Base-by-base conservation (phyloP, 2,329 filamentous ascomycete species). In the Tolypocladium tropicale region DNA sequence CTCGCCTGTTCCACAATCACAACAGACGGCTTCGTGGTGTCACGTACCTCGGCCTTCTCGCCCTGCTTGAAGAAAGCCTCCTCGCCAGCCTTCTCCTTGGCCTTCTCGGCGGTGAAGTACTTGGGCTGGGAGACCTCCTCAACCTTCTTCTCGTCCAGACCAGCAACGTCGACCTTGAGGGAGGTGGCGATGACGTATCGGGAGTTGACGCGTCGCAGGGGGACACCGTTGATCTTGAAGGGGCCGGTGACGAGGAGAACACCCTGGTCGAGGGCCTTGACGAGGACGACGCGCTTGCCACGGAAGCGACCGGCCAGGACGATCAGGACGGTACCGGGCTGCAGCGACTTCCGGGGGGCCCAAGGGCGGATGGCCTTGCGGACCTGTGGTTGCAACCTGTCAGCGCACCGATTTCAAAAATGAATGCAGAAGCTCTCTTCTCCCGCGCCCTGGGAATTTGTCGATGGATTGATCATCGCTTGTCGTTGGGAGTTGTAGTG, bases 151-250 rank as follows among this genome's bases (percentile, higher is more conserved):
- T 88, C 71, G 78, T 97, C 93, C 69, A 99, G 79, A 72, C 90
- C 90, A 65, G 82, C 80, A 71, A 99, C 77, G 75, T 93, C 87
- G 72, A 95, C 83, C 78, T 87, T 89, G 74, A 86, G 85, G 70
- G 87, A 90, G 71, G 90, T 95, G 73, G 89, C 90, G 75, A 95
- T 95, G 74, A 95, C 90, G 79, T 94, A 95, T 78, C 89, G 87
- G 75, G 90, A 82, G 82, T 95, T 95, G 75, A 95, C 89, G 76
- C 89, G 86, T 80, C 94, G 88, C 73, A 99, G 88, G 68, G 94
- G 94, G 66, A 99, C 94, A 78, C 94, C 94, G 83, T 99, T 99
- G 82, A 99, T 88, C 88, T 97, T 99, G 89, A 97, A 99, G 75
- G 94, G 94, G 71, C 94, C 94, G 74, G 94, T 99, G 72, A 99